Conservation (phyloP, 1,139 yeast genomes). For the Nematodospora anomalae region DNA sequence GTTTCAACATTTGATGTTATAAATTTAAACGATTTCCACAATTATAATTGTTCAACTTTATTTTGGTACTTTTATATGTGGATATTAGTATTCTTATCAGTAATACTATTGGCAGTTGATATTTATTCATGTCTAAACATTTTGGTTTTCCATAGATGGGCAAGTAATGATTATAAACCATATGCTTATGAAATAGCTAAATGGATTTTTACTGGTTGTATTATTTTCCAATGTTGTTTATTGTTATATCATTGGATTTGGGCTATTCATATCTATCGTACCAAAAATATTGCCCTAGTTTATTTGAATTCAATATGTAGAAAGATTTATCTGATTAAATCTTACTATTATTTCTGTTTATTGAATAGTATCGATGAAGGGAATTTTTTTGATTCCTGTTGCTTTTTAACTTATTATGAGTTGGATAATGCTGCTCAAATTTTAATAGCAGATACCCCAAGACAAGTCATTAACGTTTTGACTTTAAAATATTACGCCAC, state of each 20-base stretch:
- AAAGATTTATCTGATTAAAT: conserved; percentile 52
- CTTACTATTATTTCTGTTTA: conserved; percentile 70
- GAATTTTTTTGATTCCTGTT: conserved; percentile 63
- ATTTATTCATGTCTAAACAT: conserved; percentile 77
- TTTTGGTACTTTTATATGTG: conserved; percentile 54
- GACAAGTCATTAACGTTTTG: conserved; percentile 80
- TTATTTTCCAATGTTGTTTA: conserved; percentile 67
- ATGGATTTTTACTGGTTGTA: conserved; percentile 85
- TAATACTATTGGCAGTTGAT: conserved; percentile 68
- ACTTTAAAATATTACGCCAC: conserved; percentile 63
- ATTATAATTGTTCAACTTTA: conserved; percentile 53
- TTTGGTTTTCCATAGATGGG: conserved; percentile 77
- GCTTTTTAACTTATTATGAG: conserved; percentile 67
- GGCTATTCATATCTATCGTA: conserved; percentile 59
- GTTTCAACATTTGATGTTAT: conserved; percentile 45
- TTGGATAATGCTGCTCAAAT: conserved; percentile 64
- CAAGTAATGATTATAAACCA: conserved; percentile 53
- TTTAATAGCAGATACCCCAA: conserved; percentile 79
- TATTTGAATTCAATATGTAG: conserved; percentile 70
- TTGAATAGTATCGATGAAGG: conserved; percentile 69
- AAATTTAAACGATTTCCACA: conserved; percentile 50
- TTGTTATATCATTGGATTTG: conserved; percentile 57
- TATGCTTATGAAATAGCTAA: conserved; percentile 59
- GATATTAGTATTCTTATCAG: conserved; percentile 50
- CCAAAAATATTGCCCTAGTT: conserved; percentile 66